Base-by-base conservation (phyloP, 2,329 filamentous ascomycete genomes). In the Magnaporthiopsis incrustans region DNA sequence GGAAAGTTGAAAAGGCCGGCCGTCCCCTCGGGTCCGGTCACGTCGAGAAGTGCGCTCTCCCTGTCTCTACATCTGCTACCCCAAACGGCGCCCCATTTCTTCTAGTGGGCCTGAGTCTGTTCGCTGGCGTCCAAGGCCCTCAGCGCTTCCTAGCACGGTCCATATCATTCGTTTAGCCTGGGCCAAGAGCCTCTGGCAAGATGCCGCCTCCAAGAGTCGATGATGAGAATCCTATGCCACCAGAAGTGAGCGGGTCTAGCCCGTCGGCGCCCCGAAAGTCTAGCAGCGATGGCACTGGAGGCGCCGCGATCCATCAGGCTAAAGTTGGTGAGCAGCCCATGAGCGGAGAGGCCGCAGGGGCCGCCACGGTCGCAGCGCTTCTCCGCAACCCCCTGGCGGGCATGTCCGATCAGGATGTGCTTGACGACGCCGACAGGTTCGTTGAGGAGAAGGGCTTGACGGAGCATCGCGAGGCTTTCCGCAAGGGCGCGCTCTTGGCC, bases 401-500 rank as follows among this genome's bases (percentile, higher is more conserved):
- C 27, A 44, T 60, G 59, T 38, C 59, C 25, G 59, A 60, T 27
- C 33, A 33, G 25, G 33, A 60, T n/a, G 22, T 60, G 18, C 18
- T 60, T 10, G 12, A 25, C 11, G 59, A 60, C 11, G 59, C 59
- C 18, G 59, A 60, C 33, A n/a, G 25, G 12, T 60, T 60, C 6
- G 59, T 60, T n/a, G 59, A 60, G 32, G 59, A 44, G 2, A 60
- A 60, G 32, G 59, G 59, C 33, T n/a, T 60, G 30, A 44, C 59
- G 7, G 59, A 60, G 32, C 33, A 60, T 18, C 59, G 59, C 11
- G 59, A 60, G 22, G 59, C 32, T 33, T 60, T 60, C n/a, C 33
- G 59, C 18, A 60, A 60, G n/a, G 59, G 59, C 33, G 33, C 59
- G n/a, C 33, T 60, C 33, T n/a, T 60, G 14, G 59, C 59, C 30